These are phyloP conservation scores for Phanerodontia chrysosporium DNA, from an alignment of 768 basidiomycete genomes.

Conservation along the genomic window DNA sequence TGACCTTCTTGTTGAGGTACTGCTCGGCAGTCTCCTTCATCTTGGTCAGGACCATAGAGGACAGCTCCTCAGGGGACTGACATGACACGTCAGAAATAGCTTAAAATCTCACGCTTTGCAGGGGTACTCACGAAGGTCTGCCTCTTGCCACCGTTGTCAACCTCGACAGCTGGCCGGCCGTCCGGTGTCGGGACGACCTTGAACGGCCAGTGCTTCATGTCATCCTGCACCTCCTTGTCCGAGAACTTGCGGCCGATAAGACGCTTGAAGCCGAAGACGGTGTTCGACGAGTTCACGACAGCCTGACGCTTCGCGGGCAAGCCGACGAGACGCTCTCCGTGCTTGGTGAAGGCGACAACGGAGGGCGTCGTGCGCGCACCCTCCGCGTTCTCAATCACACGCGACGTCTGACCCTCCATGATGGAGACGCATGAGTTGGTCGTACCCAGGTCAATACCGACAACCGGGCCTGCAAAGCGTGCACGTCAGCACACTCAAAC, in stretches of 20 bases:
- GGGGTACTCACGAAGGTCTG: conserved; percentile 64
- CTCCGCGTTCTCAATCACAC: conserved; percentile 96
- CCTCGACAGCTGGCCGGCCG: conserved; percentile 75
- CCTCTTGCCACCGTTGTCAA: conserved; percentile 81
- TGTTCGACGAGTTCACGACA: conserved; percentile 92
- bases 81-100: conserved; percentile 1
- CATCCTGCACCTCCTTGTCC: conserved; percentile 91
- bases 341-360: conserved; percentile 97
- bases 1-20: conserved; percentile 88
- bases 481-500: not conserved
- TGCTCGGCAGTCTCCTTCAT: conserved; percentile 97
- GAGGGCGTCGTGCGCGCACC: conserved; percentile 98
- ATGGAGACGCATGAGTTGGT: conserved; percentile 90
- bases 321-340: conserved; percentile 94
- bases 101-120: not conserved
- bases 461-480: conserved; percentile 62
- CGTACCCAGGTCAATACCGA: conserved; percentile 96
- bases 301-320: conserved; percentile 97
- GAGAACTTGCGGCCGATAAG: conserved; percentile 90
- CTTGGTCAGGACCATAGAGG: conserved; percentile 84
- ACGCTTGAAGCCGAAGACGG: conserved; percentile 92
- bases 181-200: conserved; percentile 68
- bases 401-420: conserved; percentile 93
- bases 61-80: conserved; percentile 81
- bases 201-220: conserved; percentile 88